These are phyloP conservation scores for Aspergillus homomorphus DNA, from an alignment of 495 filamentous ascomycete genomes.

Conservation along the genomic window DNA sequence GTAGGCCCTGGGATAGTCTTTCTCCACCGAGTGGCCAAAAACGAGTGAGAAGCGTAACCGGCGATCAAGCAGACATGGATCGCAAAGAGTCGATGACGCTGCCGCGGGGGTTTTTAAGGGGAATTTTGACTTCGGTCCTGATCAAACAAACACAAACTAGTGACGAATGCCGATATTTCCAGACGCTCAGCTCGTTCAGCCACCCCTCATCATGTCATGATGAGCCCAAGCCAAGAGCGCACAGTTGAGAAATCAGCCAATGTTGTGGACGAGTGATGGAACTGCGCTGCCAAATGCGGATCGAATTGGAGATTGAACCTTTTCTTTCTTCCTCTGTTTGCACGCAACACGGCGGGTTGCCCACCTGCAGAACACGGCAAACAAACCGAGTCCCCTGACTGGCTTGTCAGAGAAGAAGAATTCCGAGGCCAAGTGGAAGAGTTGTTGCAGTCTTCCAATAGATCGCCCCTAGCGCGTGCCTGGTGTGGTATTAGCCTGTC, in stretches of 20 bases:
- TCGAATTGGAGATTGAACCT: background rate
- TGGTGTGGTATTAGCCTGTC: background rate
- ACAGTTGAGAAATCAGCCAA: background rate
- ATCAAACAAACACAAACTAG: background rate
- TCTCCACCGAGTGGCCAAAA: background rate
- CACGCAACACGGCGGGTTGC: background rate
- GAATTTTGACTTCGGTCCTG: background rate
- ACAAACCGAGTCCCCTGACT: background rate
- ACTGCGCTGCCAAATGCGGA: background rate
- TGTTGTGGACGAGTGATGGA: background rate
- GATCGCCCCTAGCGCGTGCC: background rate
- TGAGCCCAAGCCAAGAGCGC: background rate
- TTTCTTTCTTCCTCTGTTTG: background rate
- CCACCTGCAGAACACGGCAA: background rate
- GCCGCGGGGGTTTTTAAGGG: background rate
- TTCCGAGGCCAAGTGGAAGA: background rate
- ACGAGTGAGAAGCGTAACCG: conserved; percentile 1
- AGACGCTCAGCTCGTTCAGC: background rate
- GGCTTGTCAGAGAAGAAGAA: background rate
- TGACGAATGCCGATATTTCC: background rate
- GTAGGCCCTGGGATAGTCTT: background rate
- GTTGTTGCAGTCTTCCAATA: background rate
- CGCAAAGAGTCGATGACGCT: conserved; percentile 8
- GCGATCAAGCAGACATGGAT: background rate
- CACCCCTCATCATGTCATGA: background rate